Percentiles rank a stretch among this genome's conserved stretches.
Conservation (phyloP, 2,329 filamentous ascomycete species). For the Parascedosporium putredinis region DNA sequence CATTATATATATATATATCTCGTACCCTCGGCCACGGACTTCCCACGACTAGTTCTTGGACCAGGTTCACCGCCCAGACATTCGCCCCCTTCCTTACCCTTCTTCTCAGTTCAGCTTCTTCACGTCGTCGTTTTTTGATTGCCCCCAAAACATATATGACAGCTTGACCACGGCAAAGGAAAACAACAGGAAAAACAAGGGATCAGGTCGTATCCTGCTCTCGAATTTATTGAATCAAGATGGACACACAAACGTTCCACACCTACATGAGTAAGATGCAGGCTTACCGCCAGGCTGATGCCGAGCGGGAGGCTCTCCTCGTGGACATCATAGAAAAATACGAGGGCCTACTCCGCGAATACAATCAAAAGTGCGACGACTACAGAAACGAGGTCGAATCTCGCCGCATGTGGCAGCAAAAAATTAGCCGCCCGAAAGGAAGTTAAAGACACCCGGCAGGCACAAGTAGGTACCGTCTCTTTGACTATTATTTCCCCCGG, state of each 20-base stretch:
- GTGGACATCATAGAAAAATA: conserved; percentile 7
- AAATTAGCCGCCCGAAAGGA: conserved; percentile 3
- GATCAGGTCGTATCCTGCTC: not conserved
- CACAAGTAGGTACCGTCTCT: conserved; percentile 9
- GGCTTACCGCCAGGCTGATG: conserved; percentile 7
- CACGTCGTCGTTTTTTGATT: too few species aligned
- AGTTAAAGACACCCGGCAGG: conserved; percentile 9
- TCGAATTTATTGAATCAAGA: not conserved
- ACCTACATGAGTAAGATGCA: not conserved
- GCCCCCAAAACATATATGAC: too few species aligned
- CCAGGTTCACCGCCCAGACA: too few species aligned
- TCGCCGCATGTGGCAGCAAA: conserved; percentile 14
- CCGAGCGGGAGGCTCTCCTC: conserved; percentile 7
- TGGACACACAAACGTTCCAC: not conserved
- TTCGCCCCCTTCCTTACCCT: too few species aligned
- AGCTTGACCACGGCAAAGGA: too few species aligned
- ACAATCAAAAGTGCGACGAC: conserved; percentile 12
- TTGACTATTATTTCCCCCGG: too few species aligned
- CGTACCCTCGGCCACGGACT: too few species aligned
- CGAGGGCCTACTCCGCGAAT: conserved; percentile 3
- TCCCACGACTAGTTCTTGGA: too few species aligned
- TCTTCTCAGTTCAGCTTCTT: too few species aligned
- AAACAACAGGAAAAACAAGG: too few species aligned
- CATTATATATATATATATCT: too few species aligned
- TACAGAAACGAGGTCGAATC: conserved; percentile 14